Base-by-base conservation (phyloP, 192 early-diverging fungal species). In the Mortierella claussenii region DNA sequence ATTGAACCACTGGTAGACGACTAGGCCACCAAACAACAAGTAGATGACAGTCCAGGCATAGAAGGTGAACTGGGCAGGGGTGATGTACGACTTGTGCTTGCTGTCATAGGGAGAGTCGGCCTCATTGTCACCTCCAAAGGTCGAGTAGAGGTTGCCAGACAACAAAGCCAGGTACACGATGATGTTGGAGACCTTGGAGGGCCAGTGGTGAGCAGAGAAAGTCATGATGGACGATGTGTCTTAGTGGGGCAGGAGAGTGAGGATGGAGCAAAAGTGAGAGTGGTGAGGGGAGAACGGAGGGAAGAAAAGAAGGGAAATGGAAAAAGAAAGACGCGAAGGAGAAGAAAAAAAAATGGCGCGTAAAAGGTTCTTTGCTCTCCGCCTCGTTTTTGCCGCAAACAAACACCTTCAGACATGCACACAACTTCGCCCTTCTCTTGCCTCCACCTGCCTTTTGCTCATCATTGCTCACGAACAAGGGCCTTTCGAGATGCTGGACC, bases 41-140 rank as follows among this genome's bases (percentile, higher is more conserved):
- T 92, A 85, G 46, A 90, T 81, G 51, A 89, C 32, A 49, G 82
- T 86, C 90, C 90, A 90, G 59, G 88, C 69, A 64, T 57, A 81
- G 43, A 84, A 86, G 18, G 87, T 83, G 59, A 79, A 92, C 23
- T 76, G 64, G 26, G 90, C 90, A 51, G 90, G 89, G 28, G 87
- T 89, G 20, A 91, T 80, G 59, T 87, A 91, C 20, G 90, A 90
- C 47, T 62, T 24, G 48, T 89, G 83, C n/a, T 67, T 48, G 20
- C 49, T 56, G 40, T 66, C 68, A 57, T 80, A 76, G 26, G 80
- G 80, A 4, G 61, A 53, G 46, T 67, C 62, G 30, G 65, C 21
- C 49, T 70, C 60, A 43, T 67, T 54, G 59, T 81, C 58, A 47
- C 84, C 83, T 13, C 78, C 81, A 45, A 81, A 79, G 54, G 82